phyloP scores from a whole-genome alignment of 768 basidiomycete genomes.

The Rhizopogon rudus region DNA sequence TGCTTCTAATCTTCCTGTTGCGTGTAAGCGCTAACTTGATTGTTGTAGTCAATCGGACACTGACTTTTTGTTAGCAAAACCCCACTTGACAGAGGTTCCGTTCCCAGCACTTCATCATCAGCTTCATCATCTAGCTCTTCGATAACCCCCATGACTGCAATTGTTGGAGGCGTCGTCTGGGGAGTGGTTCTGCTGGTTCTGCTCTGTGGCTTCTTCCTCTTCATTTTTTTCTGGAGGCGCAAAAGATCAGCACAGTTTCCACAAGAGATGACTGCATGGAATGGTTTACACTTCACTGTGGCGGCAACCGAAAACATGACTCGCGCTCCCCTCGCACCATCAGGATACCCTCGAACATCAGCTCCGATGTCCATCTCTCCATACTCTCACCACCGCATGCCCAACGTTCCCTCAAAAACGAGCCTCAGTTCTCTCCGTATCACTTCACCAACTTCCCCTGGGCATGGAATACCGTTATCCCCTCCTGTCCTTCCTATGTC shows the following conservation, averaged over 20 bases:
- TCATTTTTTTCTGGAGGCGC: slow-evolving; percentile 8
- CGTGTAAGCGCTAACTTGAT: slow-evolving; percentile 6
- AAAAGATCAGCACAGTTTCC: background rate
- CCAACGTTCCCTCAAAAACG: slow-evolving; percentile 3
- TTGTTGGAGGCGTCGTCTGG: slow-evolving; percentile 21
- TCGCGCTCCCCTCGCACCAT: background rate
- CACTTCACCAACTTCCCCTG: background rate
- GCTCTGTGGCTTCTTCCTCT: slow-evolving; percentile 9
- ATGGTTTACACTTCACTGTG: background rate
- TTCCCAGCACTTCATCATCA: background rate
- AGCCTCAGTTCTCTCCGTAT: slow-evolving; percentile 4
- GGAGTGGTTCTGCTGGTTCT: slow-evolving; percentile 10
- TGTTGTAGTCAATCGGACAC: background rate
- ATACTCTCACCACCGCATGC: background rate
- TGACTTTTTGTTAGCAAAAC: slow-evolving; percentile 5
- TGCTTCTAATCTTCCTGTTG: slow-evolving; percentile 5
- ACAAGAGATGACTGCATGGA: background rate
- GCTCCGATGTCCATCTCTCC: background rate
- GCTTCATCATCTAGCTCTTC: slow-evolving; percentile 8
- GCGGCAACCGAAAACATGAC: background rate
- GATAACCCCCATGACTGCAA: slow-evolving; percentile 4
- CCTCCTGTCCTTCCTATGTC: background rate
- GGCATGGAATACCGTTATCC: background rate
- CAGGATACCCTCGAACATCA: background rate
- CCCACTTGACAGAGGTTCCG: slow-evolving; percentile 13